phyloP scores from a whole-genome alignment of 75 land plant genomes.

The Gnetum montanum region DNA sequence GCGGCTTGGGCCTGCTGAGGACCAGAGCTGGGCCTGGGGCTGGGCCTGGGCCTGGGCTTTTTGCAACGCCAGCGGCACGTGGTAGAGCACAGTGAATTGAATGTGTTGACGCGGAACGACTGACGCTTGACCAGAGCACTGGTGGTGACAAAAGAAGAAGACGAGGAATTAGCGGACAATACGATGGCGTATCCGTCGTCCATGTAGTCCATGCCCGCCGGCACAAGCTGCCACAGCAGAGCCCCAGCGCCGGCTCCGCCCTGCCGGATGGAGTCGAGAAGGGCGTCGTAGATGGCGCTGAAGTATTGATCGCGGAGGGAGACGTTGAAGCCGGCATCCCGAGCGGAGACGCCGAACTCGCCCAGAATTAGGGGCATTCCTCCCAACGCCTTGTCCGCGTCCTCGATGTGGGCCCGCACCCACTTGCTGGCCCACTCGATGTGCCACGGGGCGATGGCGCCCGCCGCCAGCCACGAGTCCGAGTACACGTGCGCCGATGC shows the following conservation, averaged over 20 bases:
- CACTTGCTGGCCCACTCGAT: slow-evolving; percentile 49
- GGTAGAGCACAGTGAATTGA: slow-evolving; percentile 40
- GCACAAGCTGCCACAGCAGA: slow-evolving; percentile 84
- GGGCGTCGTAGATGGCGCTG: slow-evolving; percentile 29
- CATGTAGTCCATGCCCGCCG: slow-evolving; percentile 69
- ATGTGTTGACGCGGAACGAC: slow-evolving; percentile 30
- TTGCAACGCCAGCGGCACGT: slow-evolving; percentile 45
- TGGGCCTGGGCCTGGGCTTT: too few species aligned
- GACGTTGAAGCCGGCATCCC: slow-evolving; percentile 39
- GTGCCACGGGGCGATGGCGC: slow-evolving; percentile 8
- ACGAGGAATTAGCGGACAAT: slow-evolving; percentile 24
- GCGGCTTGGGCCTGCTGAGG: too few species aligned
- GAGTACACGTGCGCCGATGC: slow-evolving; percentile 77
- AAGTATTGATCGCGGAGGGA: slow-evolving; percentile 35
- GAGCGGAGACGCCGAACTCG: slow-evolving; percentile 71
- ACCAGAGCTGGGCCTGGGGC: too few species aligned
- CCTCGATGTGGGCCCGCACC: slow-evolving; percentile 72
- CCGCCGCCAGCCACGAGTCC: slow-evolving; percentile 47
- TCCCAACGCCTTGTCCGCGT: slow-evolving; percentile 32
- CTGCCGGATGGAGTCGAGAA: slow-evolving; percentile 36
- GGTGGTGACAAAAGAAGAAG: too few species aligned
- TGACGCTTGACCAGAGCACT: slow-evolving; percentile 46
- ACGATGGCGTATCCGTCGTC: slow-evolving; percentile 62
- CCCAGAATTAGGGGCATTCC: slow-evolving; percentile 70
- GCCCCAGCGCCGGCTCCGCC: slow-evolving; percentile 86